A percentile compares a stretch with the other conserved stretches of the same genome.
Conservation (phyloP, 345 rosid species). For the Zanthoxylum bungeanum region DNA sequence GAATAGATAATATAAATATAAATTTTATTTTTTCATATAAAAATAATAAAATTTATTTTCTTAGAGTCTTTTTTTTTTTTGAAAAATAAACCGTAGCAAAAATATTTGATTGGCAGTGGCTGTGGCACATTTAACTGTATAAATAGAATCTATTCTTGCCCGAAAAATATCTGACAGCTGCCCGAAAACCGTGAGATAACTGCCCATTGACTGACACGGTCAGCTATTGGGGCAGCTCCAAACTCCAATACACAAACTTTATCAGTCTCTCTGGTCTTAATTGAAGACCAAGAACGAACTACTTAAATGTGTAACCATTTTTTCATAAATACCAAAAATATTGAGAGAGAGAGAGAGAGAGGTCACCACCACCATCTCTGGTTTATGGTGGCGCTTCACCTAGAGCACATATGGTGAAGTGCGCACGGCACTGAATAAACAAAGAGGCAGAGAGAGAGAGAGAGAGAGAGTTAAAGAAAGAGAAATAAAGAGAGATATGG, state of each 20-base stretch:
- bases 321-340: not conserved
- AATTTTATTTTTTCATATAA: no score
- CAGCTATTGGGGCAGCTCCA: slow-evolving; percentile 42
- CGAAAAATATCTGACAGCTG: slow-evolving; percentile 4
- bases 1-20: no score
- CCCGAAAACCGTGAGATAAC: not conserved
- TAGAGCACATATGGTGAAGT: slow-evolving; percentile 46
- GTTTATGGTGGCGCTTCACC: slow-evolving; percentile 45
- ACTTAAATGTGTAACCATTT: not conserved
- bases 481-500: slow-evolving; percentile 44
- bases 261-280: slow-evolving; percentile 11
- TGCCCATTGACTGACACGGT: not conserved
- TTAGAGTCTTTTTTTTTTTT: no score
- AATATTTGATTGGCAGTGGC: not conserved
- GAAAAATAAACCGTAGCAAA: not conserved
- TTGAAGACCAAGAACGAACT: not conserved
- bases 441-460: not conserved
- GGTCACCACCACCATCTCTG: slow-evolving; percentile 19
- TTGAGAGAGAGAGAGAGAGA: not conserved
- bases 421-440: not conserved
- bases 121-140: not conserved
- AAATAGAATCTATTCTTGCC: not conserved
- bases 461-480: not conserved
- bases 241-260: slow-evolving; percentile 26
- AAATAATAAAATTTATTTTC: no score